Percentiles rank a stretch among this genome's conserved stretches.
These are phyloP conservation scores for Eragrostis nindensis DNA, from an alignment of 176 grass and related monocot species.

Conservation along the genomic window DNA sequence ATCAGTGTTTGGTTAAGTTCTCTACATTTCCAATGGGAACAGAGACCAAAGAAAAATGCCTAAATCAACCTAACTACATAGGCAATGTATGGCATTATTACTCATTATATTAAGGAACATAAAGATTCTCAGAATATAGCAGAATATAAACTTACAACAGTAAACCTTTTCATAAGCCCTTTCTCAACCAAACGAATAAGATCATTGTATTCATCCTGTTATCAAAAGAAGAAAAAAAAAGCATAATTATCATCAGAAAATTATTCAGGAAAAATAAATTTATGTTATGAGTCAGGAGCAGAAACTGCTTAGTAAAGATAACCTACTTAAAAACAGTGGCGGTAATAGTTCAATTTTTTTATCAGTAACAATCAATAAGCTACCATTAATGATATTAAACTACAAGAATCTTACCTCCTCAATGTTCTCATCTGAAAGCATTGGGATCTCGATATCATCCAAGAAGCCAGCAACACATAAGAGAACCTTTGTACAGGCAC, in stretches of 20 bases:
- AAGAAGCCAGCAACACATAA: conserved; percentile 60
- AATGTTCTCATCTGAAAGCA: conserved; percentile 74
- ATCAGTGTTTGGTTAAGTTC: conserved; percentile 14
- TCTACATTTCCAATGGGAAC: conserved; percentile 20
- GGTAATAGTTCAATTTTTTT: not conserved
- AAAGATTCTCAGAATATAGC: conserved; percentile 3
- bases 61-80: conserved; percentile 25
- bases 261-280: not conserved
- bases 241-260: conserved; percentile 30
- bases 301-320: conserved; percentile 16
- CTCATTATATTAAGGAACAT: not conserved
- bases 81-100: not conserved
- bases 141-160: conserved; percentile 73
- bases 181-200: conserved; percentile 62
- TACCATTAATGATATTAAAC: conserved; percentile 22
- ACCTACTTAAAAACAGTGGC: conserved; percentile 1
- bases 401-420: conserved; percentile 63
- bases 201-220: conserved; percentile 78
- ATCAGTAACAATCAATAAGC: not conserved
- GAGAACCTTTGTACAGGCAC: conserved; percentile 55
- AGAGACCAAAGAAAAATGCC: not conserved
- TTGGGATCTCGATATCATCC: conserved; percentile 59
- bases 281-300: conserved; percentile 10
- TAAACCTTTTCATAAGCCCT: conserved; percentile 62
- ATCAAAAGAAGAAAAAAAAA: conserved; percentile 43